Percentiles rank a stretch among this genome's conserved stretches.
These are phyloP conservation scores for Eutrema yunnanense DNA, from an alignment of 345 rosid species.

Conservation along the genomic window DNA sequence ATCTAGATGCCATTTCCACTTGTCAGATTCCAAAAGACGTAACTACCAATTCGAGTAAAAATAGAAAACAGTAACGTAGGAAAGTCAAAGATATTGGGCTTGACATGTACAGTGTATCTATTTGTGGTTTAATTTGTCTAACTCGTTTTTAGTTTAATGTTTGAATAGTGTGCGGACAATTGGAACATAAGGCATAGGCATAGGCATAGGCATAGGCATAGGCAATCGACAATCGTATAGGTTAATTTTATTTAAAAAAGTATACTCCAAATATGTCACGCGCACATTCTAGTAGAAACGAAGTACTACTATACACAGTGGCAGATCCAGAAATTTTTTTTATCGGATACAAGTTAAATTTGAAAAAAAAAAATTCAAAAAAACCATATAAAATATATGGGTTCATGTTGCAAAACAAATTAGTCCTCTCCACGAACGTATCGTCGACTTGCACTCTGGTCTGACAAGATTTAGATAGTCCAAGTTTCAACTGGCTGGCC, in stretches of 20 bases:
- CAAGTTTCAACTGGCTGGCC: not conserved
- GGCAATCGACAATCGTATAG: not conserved
- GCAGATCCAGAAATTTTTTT: too few species aligned
- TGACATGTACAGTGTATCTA: constrained; percentile 9
- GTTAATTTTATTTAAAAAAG: not conserved
- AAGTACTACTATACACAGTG: too few species aligned
- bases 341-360: too few species aligned
- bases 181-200: not conserved
- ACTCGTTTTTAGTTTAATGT: not conserved
- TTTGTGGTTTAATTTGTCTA: not conserved
- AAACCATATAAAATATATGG: too few species aligned
- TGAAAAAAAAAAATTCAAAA: too few species aligned
- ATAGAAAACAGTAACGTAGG: constrained; percentile 5
- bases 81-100: constrained; percentile 10
- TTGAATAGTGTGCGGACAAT: not conserved
- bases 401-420: too few species aligned
- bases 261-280: not conserved
- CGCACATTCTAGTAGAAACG: not conserved
- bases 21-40: constrained; percentile 20
- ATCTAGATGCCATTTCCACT: constrained; percentile 3
- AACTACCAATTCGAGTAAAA: constrained; percentile 16
- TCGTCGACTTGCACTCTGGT: not conserved
- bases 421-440: constrained; percentile 1
- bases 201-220: not conserved
- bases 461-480: not conserved